phyloP scores from a whole-genome alignment of 305 asterid species.

The Rubia tinctorum region DNA sequence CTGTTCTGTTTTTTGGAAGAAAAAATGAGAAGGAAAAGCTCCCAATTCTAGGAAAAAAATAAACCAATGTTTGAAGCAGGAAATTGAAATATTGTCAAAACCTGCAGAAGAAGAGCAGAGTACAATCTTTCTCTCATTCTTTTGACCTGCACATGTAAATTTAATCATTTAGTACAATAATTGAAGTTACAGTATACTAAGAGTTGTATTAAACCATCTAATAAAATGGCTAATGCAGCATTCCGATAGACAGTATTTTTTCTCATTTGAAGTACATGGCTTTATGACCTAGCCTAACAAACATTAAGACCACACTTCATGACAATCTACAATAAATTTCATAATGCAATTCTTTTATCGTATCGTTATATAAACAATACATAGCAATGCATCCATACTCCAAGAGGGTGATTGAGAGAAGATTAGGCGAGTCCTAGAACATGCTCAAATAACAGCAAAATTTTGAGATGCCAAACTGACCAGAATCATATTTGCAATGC shows the following conservation, averaged over 20 bases:
- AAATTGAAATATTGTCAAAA: constrained; percentile 22
- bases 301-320: not conserved
- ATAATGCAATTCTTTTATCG: too few species aligned
- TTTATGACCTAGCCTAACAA: not conserved
- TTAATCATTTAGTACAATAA: constrained; percentile 11
- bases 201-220: not conserved
- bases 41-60: not conserved
- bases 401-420: too few species aligned
- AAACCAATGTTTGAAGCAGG: not conserved
- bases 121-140: constrained; percentile 87
- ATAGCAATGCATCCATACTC: not conserved
- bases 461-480: constrained; percentile 44
- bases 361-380: not conserved
- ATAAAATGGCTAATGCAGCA: not conserved
- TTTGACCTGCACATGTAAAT: constrained; percentile 63
- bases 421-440: too few species aligned
- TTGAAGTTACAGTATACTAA: not conserved
- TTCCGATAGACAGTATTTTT: not conserved
- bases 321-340: not conserved
- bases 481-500: constrained; percentile 92
- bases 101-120: constrained; percentile 90
- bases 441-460: not conserved
- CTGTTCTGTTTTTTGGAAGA: not conserved
- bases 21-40: not conserved
- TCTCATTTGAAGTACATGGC: not conserved